Evolutionary conservation across 768 basidiomycete genomes (phyloP).

Genomic region (Lepiota brunneoincarnata): DNA sequence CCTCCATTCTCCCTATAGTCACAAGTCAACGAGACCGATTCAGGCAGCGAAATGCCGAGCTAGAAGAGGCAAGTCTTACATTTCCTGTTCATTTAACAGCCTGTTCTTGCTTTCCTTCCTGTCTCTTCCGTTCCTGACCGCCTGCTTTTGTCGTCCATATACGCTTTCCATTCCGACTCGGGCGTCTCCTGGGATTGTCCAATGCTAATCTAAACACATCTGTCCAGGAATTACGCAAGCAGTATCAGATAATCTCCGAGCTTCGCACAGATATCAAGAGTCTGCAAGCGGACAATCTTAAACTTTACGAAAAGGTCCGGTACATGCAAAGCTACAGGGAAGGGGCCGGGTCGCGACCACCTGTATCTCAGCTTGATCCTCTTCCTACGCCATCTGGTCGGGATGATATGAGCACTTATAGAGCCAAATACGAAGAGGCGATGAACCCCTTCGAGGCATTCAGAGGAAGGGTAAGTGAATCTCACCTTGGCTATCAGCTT

Average conservation of each 20-base stretch:
- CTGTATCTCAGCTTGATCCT: conserved; percentile 67
- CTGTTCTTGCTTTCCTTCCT: background rate
- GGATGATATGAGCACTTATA: conserved; percentile 87
- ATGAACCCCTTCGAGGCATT: conserved; percentile 99
- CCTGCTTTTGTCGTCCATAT: background rate
- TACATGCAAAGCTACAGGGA: conserved; percentile 98
- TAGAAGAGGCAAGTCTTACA: conserved; percentile 75
- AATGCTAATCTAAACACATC: conserved; percentile 2
- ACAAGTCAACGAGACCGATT: conserved; percentile 98
- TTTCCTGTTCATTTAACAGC: conserved; percentile 1
- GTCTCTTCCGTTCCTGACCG: background rate
- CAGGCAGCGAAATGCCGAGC: conserved; percentile 92
- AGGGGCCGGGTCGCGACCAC: conserved; percentile 49
- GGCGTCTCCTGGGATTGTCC: background rate
- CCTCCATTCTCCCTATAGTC: conserved; percentile 96
- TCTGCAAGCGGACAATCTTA: conserved; percentile 93
- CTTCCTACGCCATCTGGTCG: conserved; percentile 47
- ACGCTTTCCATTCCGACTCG: background rate
- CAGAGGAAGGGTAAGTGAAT: conserved; percentile 77
- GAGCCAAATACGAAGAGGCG: conserved; percentile 89
- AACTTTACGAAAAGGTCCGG: conserved; percentile 97
- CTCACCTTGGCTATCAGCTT: background rate
- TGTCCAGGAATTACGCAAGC: conserved; percentile 84
- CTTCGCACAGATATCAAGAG: conserved; percentile 90
- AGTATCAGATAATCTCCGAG: conserved; percentile 92